A percentile compares a stretch with the other conserved stretches of the same genome.
Evolutionary conservation across 495 filamentous ascomycete genomes (phyloP).

Genomic region (Penicillium tannophilum): DNA sequence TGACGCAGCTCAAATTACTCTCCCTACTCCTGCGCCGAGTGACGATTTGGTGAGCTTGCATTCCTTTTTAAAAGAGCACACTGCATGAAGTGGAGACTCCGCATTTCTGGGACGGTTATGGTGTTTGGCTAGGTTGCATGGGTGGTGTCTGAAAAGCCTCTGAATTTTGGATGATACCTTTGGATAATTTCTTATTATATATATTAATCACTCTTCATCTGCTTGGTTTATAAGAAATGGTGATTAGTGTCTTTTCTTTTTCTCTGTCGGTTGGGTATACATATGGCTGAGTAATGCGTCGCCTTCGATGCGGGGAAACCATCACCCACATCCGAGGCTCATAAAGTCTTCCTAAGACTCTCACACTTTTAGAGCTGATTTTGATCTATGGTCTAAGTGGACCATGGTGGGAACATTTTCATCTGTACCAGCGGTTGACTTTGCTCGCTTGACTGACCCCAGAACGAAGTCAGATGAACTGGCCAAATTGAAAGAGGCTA

Average conservation of each 20-base stretch:
- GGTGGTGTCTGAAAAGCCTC: not conserved
- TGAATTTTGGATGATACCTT: not conserved
- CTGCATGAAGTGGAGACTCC: slow-evolving; percentile 6
- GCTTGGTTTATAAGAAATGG: too few species aligned
- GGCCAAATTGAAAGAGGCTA: slow-evolving; percentile 68
- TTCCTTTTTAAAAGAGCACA: slow-evolving; percentile 26
- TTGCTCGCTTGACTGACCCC: slow-evolving; percentile 63
- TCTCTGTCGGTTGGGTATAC: too few species aligned
- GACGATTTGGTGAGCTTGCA: slow-evolving; percentile 27
- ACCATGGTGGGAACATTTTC: slow-evolving; percentile 52
- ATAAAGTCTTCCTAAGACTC: too few species aligned
- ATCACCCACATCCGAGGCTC: too few species aligned
- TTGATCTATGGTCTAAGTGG: too few species aligned
- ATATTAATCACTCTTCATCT: not conserved
- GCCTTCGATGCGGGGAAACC: too few species aligned
- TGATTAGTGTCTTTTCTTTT: too few species aligned
- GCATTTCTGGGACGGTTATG: not conserved
- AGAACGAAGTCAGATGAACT: slow-evolving; percentile 76
- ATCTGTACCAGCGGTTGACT: slow-evolving; percentile 74
- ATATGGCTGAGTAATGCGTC: too few species aligned
- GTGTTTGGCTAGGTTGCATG: not conserved
- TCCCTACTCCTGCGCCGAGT: slow-evolving; percentile 28
- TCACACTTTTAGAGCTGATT: too few species aligned
- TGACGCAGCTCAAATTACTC: slow-evolving; percentile 35
- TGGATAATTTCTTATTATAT: not conserved